These are phyloP conservation scores for Raffaelea deltoideospora DNA, from an alignment of 2,329 filamentous ascomycete genomes.

Conservation along the genomic window DNA sequence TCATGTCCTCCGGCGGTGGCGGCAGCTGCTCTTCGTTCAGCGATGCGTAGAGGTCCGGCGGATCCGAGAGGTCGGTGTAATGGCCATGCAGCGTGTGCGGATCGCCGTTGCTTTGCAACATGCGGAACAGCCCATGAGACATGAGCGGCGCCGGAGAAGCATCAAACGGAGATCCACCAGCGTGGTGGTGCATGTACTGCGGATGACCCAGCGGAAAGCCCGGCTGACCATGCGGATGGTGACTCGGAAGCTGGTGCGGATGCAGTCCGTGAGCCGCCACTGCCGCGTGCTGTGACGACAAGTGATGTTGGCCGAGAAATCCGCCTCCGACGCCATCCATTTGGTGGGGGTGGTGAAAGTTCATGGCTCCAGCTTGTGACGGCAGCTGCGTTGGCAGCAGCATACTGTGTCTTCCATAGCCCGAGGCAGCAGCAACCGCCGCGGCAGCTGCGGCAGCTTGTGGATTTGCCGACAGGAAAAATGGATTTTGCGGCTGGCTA, in stretches of 20 bases:
- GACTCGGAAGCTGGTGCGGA: constrained; percentile 5
- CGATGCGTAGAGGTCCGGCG: constrained; percentile 62
- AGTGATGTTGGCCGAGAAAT: constrained; percentile 3
- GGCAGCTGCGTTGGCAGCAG: constrained; percentile 41
- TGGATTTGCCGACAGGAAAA: constrained; percentile 31
- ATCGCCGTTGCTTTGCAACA: constrained; percentile 62
- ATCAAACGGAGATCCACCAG: constrained; percentile 32
- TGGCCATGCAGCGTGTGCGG: constrained; percentile 51
- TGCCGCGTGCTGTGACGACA: background rate
- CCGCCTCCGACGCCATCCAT: constrained; percentile 1
- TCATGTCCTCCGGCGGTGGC: constrained; percentile 69
- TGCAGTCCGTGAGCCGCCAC: constrained; percentile 2
- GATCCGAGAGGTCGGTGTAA: constrained; percentile 59
- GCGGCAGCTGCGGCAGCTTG: constrained; percentile 29
- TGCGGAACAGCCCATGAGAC: constrained; percentile 59
- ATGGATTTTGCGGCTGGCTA: constrained; percentile 33
- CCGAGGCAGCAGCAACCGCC: background rate
- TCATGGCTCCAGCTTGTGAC: constrained; percentile 21
- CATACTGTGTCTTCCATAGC: constrained; percentile 41
- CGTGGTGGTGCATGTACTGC: constrained; percentile 33
- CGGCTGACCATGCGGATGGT: constrained; percentile 2
- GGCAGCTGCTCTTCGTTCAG: constrained; percentile 58
- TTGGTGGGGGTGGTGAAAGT: constrained; percentile 6
- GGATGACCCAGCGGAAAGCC: constrained; percentile 13
- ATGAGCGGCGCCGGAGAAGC: constrained; percentile 41